These are phyloP conservation scores for Kluyveromyces lactis DNA, from an alignment of 805 yeast genomes.

Conservation along the genomic window DNA sequence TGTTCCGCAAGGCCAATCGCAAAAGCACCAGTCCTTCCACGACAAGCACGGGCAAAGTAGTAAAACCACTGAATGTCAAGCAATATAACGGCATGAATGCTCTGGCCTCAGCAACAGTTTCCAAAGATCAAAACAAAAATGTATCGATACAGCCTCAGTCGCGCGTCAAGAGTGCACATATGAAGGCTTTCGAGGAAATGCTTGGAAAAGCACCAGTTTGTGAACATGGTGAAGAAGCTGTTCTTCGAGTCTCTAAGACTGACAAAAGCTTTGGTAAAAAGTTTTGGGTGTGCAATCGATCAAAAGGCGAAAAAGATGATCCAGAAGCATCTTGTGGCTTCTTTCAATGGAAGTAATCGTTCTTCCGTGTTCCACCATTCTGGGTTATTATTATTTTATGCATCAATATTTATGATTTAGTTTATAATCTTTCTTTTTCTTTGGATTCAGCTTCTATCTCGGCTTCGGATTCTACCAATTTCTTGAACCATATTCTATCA, in stretches of 20 bases:
- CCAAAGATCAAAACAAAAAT: too few relatives aligned
- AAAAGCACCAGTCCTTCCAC: conserved; percentile 5
- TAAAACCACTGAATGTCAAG: neutral
- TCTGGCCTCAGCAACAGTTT: too few relatives aligned
- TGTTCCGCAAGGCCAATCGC: conserved; percentile 23
- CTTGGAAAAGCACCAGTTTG: conserved; percentile 36
- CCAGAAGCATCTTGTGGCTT: conserved; percentile 39
- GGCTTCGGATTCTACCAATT: conserved; percentile 13
- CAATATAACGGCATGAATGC: too few relatives aligned
- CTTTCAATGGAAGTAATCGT: conserved; percentile 39
- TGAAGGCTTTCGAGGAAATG: conserved; percentile 10
- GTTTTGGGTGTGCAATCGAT: conserved; percentile 46
- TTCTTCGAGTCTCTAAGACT: conserved; percentile 38
- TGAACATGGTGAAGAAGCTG: conserved; percentile 39
- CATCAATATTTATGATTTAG: too few relatives aligned
- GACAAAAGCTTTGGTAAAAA: conserved; percentile 38
- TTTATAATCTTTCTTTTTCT: too few relatives aligned
- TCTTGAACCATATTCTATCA: conserved; percentile 22
- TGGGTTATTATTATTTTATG: too few relatives aligned
- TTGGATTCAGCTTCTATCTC: neutral
- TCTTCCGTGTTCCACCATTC: neutral
- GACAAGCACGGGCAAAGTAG: conserved; percentile 4
- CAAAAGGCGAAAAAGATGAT: conserved; percentile 24
- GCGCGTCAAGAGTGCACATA: neutral
- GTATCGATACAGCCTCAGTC: too few relatives aligned